phyloP scores from a whole-genome alignment of 768 basidiomycete species.

The Rhizopogon vinicolor region DNA sequence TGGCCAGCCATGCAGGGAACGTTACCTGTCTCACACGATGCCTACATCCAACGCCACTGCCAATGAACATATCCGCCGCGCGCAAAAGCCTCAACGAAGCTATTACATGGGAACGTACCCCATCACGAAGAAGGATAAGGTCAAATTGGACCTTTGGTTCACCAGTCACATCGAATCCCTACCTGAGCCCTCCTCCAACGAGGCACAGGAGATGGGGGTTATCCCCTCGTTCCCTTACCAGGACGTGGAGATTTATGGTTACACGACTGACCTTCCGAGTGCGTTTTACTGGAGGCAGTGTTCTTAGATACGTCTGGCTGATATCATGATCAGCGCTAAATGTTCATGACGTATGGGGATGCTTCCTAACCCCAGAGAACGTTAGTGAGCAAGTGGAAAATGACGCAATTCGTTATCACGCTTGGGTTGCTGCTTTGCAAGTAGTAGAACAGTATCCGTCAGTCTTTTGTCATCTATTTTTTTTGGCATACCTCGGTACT shows the following conservation, averaged over 20 bases:
- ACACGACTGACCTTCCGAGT: slow-evolving; percentile 43
- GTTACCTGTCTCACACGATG: neutral
- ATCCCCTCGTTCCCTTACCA: slow-evolving; percentile 28
- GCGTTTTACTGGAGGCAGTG: slow-evolving; percentile 12
- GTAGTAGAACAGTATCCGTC: slow-evolving; percentile 23
- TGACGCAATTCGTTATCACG: slow-evolving; percentile 27
- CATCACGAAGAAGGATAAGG: neutral
- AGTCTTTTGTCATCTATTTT: neutral
- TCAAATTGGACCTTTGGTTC: neutral
- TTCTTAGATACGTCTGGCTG: neutral
- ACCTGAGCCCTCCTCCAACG: slow-evolving; percentile 9
- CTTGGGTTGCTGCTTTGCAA: slow-evolving; percentile 28
- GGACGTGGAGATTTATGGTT: slow-evolving; percentile 25
- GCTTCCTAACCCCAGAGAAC: slow-evolving; percentile 29
- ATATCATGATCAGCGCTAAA: slow-evolving; percentile 21
- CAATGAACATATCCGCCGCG: neutral
- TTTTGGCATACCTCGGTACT: neutral
- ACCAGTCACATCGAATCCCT: neutral
- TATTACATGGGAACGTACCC: neutral
- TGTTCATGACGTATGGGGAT: slow-evolving; percentile 29
- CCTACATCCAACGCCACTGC: neutral
- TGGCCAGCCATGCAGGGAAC: neutral
- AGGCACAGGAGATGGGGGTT: slow-evolving; percentile 21
- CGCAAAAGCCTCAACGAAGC: neutral
- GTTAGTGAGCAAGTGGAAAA: slow-evolving; percentile 19